A percentile compares a stretch with the other conserved stretches of the same genome.
phyloP scores from a whole-genome alignment of 805 yeast genomes.

The Zygosaccharomyces bailii region DNA sequence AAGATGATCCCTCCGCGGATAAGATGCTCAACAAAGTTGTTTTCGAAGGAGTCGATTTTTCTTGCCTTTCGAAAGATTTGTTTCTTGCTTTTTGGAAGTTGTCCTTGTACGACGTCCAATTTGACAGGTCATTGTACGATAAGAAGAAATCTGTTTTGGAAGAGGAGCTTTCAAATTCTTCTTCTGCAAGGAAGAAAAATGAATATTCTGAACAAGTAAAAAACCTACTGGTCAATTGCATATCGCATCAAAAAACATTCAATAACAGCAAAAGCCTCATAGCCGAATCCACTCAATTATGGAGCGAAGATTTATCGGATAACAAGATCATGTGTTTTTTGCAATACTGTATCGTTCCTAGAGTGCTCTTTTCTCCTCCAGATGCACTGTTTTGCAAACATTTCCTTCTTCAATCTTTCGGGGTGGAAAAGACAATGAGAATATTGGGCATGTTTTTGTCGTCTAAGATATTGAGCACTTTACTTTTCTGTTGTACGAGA shows the following conservation, averaged over 20 bases:
- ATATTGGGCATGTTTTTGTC: constrained; percentile 48
- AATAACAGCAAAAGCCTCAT: constrained; percentile 13
- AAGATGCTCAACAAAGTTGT: constrained; percentile 15
- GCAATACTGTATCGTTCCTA: constrained; percentile 67
- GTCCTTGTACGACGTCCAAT: constrained; percentile 66
- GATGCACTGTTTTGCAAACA: constrained; percentile 72
- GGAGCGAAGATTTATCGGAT: constrained; percentile 19
- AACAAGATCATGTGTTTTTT: constrained; percentile 42
- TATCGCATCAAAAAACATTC: constrained; percentile 24
- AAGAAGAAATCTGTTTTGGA: constrained; percentile 35
- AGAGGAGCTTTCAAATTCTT: constrained; percentile 12
- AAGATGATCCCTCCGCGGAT: constrained; percentile 15
- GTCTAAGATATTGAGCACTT: constrained; percentile 48
- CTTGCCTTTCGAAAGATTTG: constrained; percentile 39
- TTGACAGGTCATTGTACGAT: constrained; percentile 48
- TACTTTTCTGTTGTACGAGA: constrained; percentile 67
- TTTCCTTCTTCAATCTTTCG: constrained; percentile 54
- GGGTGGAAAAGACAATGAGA: constrained; percentile 39
- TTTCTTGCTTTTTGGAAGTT: constrained; percentile 71
- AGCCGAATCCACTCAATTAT: constrained; percentile 9
- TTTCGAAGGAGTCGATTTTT: constrained; percentile 26
- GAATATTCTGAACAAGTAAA: constrained; percentile 17
- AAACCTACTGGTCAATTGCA: constrained; percentile 19
- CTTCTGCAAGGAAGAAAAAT: constrained; percentile 21
- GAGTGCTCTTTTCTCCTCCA: constrained; percentile 72